Evolutionary conservation across 495 filamentous ascomycete genomes (phyloP), one percentile per base, ranked within the genome.

Genomic region (Penicillium simplicissimum): DNA sequence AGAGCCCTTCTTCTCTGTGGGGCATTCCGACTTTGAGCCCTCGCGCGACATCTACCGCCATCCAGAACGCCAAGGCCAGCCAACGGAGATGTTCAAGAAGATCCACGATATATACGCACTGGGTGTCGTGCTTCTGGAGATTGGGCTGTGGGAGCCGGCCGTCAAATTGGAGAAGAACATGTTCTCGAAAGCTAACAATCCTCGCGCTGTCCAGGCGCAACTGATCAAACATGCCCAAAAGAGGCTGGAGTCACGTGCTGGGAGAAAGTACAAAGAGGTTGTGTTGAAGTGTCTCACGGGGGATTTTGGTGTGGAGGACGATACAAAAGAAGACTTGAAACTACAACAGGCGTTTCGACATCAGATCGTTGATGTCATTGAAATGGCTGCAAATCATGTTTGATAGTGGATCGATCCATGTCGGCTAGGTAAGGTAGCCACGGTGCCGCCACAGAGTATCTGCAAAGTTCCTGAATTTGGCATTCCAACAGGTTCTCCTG

Each of bases 41-140:
- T 17, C 53, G 6, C 53, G 36, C 25, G 53, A 56, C 36, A 56
- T 56, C 21, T 56, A 56, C 53, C 35, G 53, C 35, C 53, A 55
- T 43, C 53, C 53, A 9, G 53, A 56, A 25, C 37, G 36, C 23
- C 53, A 56, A 37, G 53, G 53, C 53, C 37, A 56, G 25, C 53
- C 51, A 15, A 31, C 25, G 38, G 36, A 56, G 53, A 56, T 56
- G 35, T 56, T 56, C 53, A 56, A 56, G 36, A 56, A 56, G n/a
- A 45, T 56, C 17, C 53, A 56, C 25, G 53, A 56, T 13, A 56
- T 56, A 9, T 56, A 42, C 37, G 53, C 53, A 13, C 23, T 56
- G 14, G 53, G 53, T 1, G 53, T 56, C 14, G 53, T 56, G 19
- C 8, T 56, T 15, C 19, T 53, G 21, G 53, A 56, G 37, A 56